Base-by-base conservation (phyloP, 306 rosid genomes). In the Ceratonia siliqua region DNA sequence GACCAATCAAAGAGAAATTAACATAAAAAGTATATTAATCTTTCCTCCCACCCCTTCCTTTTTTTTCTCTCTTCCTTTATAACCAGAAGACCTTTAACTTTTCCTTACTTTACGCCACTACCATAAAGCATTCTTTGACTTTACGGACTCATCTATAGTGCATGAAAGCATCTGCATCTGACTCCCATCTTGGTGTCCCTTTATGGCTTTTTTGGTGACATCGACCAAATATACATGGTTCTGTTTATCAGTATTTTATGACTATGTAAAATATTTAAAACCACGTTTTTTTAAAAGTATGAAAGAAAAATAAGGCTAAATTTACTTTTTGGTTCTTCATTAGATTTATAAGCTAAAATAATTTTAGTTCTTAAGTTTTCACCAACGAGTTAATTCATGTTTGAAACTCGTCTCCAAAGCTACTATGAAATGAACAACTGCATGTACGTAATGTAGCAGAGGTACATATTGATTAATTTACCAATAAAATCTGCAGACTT, bases 401-500 rank as follows among this genome's bases (percentile, higher is more conserved):
- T n/a, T n/a, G n/a, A n/a, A n/a, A n/a, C n/a, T n/a, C n/a, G 8
- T 8, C 9, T 58, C 17, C 21, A 43, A 68, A 43, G 62, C 5
- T 22, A 28, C 14, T 39, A 14, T 39, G 11, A 13, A 42, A 27
- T 35, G n/a, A 68, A 25, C 6, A n/a, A 41, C 20, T 33, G 9
- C 45, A 2, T 30, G 15, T 12, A 15, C 32, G 21, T n/a, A 18
- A 68, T 39, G 36, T 69, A 39, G 3, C 49, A 64, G 32, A 55
- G 32, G 21, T 4, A 2, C 30, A 70, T n/a, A 33, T 64, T 35
- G 58, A 72, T 32, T 49, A 0, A 53, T 72, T 57, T 63, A 89
- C 97, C 90, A 36, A 89, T 65, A 65, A 85, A 81, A 77, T 92
- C 97, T 13, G 91, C 90, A 71, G 93, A 85, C 81, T 92, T 92